Evolutionary conservation across 257 asterid genomes (phyloP).

Genomic region (Nicotiana noctiflora): DNA sequence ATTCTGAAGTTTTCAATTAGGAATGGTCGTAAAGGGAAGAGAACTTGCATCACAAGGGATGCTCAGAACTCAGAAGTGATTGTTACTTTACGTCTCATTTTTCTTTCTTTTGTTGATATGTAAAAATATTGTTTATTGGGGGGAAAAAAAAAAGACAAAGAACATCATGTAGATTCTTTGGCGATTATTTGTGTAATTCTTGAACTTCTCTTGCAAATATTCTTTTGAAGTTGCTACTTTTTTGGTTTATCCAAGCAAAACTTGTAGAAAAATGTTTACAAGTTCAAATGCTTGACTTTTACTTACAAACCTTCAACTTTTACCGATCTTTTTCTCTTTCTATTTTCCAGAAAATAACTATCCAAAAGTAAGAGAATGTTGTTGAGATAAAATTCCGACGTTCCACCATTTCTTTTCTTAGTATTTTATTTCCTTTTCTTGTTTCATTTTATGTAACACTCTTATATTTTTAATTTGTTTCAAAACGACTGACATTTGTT

Average conservation of each 20-base stretch:
- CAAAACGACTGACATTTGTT: too few relatives aligned
- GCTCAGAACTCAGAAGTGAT: not conserved
- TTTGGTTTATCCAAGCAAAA: not conserved
- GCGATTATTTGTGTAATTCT: not conserved
- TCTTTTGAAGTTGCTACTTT: not conserved
- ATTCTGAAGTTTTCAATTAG: too few relatives aligned
- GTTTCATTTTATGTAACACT: not conserved
- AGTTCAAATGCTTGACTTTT: not conserved
- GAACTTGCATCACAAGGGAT: not conserved
- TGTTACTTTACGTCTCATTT: too few relatives aligned
- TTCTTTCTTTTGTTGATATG: too few relatives aligned
- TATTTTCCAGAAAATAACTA: not conserved
- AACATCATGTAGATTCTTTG: too few relatives aligned
- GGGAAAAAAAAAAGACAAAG: too few relatives aligned
- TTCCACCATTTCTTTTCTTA: not conserved
- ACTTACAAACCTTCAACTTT: not conserved
- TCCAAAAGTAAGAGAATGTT: not conserved
- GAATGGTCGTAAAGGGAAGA: too few relatives aligned
- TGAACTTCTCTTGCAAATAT: not conserved
- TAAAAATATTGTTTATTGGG: too few relatives aligned
- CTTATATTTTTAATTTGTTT: not conserved
- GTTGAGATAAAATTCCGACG: not conserved
- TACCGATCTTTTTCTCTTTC: not conserved
- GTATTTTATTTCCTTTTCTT: too few relatives aligned
- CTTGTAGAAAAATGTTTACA: not conserved